These are phyloP conservation scores for Gnomoniopsis sp. DNA, from an alignment of 2,329 filamentous ascomycete species.

Conservation along the genomic window DNA sequence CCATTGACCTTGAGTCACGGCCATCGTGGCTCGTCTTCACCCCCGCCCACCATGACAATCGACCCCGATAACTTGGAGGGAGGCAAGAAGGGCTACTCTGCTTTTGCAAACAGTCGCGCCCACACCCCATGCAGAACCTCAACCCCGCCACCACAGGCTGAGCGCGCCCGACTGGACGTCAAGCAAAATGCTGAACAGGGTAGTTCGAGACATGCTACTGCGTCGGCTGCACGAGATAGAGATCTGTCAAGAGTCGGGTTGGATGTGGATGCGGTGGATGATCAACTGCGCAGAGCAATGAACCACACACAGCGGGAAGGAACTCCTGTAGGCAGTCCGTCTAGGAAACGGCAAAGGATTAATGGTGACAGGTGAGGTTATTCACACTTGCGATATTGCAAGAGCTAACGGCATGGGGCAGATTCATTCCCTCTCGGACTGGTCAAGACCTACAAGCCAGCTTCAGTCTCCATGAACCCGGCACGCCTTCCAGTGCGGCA, in stretches of 20 bases:
- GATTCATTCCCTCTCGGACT: conserved; percentile 92
- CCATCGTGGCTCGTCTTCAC: neutral
- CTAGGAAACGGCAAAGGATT: conserved; percentile 57
- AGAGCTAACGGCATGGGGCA: conserved; percentile 33
- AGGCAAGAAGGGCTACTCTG: conserved; percentile 12
- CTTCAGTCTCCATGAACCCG: conserved; percentile 90
- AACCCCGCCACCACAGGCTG: conserved; percentile 31
- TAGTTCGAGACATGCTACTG: conserved; percentile 28
- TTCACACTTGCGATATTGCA: neutral
- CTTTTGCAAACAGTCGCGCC: conserved; percentile 17
- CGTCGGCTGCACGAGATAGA: conserved; percentile 32
- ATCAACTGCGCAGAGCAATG: conserved; percentile 49
- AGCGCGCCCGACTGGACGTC: conserved; percentile 40
- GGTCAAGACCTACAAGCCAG: conserved; percentile 92
- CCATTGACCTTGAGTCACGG: neutral
- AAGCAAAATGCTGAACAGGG: conserved; percentile 36
- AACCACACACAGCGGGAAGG: conserved; percentile 48
- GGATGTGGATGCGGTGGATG: conserved; percentile 48
- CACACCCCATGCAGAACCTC: conserved; percentile 22
- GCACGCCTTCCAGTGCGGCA: conserved; percentile 86
- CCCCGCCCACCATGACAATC: conserved; percentile 9
- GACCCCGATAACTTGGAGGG: conserved; percentile 8
- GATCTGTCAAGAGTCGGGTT: conserved; percentile 36
- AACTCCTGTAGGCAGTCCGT: conserved; percentile 51
- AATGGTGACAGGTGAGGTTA: conserved; percentile 57